A percentile compares a stretch with the other conserved stretches of the same genome.
Conservation (phyloP, 1,284 basidiomycete species). For the Boletus smithii region DNA sequence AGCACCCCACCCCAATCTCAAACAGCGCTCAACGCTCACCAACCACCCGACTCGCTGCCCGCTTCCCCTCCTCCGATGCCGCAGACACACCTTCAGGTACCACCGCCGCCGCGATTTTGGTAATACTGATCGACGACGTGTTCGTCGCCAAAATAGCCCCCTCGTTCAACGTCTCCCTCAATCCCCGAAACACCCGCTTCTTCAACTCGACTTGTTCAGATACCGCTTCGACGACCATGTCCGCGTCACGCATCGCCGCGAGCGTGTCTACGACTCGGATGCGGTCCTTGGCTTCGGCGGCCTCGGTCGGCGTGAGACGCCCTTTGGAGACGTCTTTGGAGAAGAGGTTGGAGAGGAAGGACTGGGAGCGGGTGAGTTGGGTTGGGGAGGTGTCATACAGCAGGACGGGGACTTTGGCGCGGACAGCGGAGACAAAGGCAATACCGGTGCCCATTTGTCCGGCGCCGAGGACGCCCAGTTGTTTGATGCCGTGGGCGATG, state of each 20-base stretch:
- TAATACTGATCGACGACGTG: conserved; percentile 92
- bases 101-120: conserved; percentile 85
- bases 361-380: conserved; percentile 69
- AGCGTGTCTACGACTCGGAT: conserved; percentile 57
- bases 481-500: conserved; percentile 64
- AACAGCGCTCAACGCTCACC: conserved; percentile 43
- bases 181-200: conserved; percentile 69
- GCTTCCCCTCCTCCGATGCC: conserved; percentile 60
- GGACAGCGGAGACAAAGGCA: conserved; percentile 78
- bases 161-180: conserved; percentile 67
- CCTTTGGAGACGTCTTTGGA: conserved; percentile 86
- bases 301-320: conserved; percentile 69
- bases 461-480: conserved; percentile 72
- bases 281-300: conserved; percentile 69
- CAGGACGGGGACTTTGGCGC: conserved; percentile 74
- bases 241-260: conserved; percentile 66
- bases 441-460: conserved; percentile 91
- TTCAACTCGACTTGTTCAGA: conserved; percentile 86
- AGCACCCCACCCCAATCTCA: background rate
- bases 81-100: conserved; percentile 54
- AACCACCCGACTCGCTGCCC: conserved; percentile 67
- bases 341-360: conserved; percentile 77
- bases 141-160: conserved; percentile 88
- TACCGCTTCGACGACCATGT: conserved; percentile 92
- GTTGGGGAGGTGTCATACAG: conserved; percentile 65